Conservation (phyloP, 176 grass and related monocot species). For the Sorghum bicolor region DNA sequence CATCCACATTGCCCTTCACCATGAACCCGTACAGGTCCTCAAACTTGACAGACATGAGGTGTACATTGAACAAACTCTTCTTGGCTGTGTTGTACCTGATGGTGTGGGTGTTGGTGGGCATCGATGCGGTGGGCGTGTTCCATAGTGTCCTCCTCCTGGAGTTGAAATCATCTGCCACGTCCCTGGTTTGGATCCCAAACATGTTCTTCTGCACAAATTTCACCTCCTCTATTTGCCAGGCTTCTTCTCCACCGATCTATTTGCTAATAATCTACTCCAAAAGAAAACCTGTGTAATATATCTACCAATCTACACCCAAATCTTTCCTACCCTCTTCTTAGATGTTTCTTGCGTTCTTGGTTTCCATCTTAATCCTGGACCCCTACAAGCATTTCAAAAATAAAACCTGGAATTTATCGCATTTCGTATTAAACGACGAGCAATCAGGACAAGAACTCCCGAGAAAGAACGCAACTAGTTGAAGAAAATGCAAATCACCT, state of each 20-base stretch:
- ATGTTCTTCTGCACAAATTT: conserved; percentile 18
- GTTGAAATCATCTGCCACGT: conserved; percentile 37
- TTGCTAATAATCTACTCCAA: background rate
- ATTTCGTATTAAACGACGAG: conserved; percentile 3
- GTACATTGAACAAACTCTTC: conserved; percentile 39
- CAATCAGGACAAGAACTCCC: background rate
- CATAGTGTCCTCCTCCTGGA: conserved; percentile 44
- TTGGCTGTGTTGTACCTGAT: conserved; percentile 9
- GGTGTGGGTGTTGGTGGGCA: conserved; percentile 39
- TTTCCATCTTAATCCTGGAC: background rate
- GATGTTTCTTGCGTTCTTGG: background rate
- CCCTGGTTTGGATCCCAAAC: conserved; percentile 48
- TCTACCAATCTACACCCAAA: conserved; percentile 2
- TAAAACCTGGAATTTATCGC: background rate
- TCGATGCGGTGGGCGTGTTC: conserved; percentile 28
- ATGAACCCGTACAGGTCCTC: conserved; percentile 85
- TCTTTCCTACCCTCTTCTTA: background rate
- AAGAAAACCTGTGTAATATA: conserved; percentile 3
- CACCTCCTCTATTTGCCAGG: background rate
- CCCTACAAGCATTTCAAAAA: conserved; percentile 21
- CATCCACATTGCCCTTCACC: conserved; percentile 86
- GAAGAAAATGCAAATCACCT: conserved; percentile 16
- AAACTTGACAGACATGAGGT: conserved; percentile 64
- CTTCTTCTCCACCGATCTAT: background rate
- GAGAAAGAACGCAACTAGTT: background rate